These are phyloP conservation scores for Melocanna baccifera DNA, from an alignment of 176 grass and related monocot genomes.

Conservation along the genomic window DNA sequence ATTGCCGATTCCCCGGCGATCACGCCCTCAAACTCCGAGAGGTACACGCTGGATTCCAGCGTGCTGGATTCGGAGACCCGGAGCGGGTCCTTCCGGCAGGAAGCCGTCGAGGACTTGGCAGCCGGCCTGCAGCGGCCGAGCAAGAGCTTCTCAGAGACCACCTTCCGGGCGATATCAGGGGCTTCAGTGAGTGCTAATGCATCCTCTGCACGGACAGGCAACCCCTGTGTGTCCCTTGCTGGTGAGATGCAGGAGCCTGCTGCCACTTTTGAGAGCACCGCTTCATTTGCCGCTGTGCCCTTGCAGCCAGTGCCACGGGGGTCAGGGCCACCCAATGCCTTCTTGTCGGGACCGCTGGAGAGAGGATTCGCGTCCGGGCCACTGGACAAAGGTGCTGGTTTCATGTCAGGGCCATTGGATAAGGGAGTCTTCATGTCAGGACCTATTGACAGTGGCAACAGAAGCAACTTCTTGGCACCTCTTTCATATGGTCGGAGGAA, in stretches of 20 bases:
- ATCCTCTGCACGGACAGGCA: slow-evolving; percentile 69
- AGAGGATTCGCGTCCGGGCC: slow-evolving; percentile 79
- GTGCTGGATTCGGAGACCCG: slow-evolving; percentile 71
- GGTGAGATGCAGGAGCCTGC: slow-evolving; percentile 60
- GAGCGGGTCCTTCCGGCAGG: slow-evolving; percentile 66
- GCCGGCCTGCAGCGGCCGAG: slow-evolving; percentile 33
- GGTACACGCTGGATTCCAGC: slow-evolving; percentile 80
- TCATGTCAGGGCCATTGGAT: slow-evolving; percentile 76
- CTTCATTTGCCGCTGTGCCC: slow-evolving; percentile 71
- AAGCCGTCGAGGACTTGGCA: slow-evolving; percentile 41
- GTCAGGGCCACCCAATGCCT: slow-evolving; percentile 64
- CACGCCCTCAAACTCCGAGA: slow-evolving; percentile 79
- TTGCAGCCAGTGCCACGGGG: slow-evolving; percentile 73
- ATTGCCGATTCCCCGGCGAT: slow-evolving; percentile 63
- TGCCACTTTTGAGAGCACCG: slow-evolving; percentile 75
- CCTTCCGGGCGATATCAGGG: slow-evolving; percentile 78
- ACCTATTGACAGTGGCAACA: slow-evolving; percentile 56
- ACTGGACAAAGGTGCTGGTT: slow-evolving; percentile 47
- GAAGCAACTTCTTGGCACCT: slow-evolving; percentile 73
- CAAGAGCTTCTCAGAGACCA: slow-evolving; percentile 65
- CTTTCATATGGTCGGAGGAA: slow-evolving; percentile 62
- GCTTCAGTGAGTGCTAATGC: slow-evolving; percentile 87
- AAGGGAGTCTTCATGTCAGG: slow-evolving; percentile 88
- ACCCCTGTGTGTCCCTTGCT: slow-evolving; percentile 47
- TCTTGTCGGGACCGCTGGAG: slow-evolving; percentile 85